phyloP scores from a whole-genome alignment of 805 yeast species.

The Starmerella bacillaris region DNA sequence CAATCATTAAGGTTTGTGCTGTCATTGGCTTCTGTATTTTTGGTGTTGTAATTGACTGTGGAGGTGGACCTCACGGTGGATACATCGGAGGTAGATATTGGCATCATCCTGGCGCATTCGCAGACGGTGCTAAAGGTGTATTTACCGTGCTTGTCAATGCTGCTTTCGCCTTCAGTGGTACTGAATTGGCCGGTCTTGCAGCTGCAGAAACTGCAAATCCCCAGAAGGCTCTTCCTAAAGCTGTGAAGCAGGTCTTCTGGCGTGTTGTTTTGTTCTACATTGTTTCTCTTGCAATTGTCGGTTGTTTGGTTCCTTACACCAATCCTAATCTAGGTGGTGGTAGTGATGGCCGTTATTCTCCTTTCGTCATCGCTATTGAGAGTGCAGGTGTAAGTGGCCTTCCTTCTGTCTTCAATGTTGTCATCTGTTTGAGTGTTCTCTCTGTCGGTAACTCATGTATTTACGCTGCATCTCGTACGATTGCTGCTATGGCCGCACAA shows the following conservation, averaged over 20 bases:
- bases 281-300: constrained; percentile 36
- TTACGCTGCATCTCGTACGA: constrained; percentile 50
- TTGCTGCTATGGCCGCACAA: constrained; percentile 48
- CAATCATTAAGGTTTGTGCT: constrained; percentile 40
- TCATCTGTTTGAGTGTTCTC: constrained; percentile 46
- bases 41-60: constrained; percentile 32
- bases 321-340: constrained; percentile 33
- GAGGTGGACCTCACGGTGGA: constrained; percentile 43
- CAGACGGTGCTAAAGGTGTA: constrained; percentile 49
- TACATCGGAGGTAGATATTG: constrained; percentile 38
- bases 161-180: constrained; percentile 60
- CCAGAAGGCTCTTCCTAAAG: constrained; percentile 45
- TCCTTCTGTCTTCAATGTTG: constrained; percentile 55
- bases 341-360: constrained; percentile 49
- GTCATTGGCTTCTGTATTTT: constrained; percentile 46
- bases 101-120: constrained; percentile 52
- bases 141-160: constrained; percentile 60
- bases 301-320: constrained; percentile 56
- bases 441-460: constrained; percentile 62
- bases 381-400: constrained; percentile 49
- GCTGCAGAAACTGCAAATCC: constrained; percentile 66
- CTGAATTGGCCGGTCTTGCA: constrained; percentile 56
- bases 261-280: constrained; percentile 57
- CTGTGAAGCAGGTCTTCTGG: constrained; percentile 73
- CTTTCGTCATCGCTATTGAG: constrained; percentile 54